Conservation (phyloP, 768 basidiomycete species). For the Amanita thiersii region DNA sequence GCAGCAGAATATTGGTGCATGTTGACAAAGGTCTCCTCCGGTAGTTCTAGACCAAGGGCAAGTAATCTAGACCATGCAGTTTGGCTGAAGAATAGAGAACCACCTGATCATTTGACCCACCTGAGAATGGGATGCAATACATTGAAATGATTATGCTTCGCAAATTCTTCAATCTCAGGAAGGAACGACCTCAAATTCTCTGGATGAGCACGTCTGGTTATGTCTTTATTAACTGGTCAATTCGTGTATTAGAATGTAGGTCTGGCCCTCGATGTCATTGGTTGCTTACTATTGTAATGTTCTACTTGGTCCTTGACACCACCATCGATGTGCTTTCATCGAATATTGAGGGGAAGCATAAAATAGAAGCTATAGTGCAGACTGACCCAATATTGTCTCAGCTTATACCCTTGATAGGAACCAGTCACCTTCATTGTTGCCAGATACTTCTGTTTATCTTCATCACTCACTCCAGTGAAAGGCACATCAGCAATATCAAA, state of each 20-base stretch:
- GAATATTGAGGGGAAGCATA: background rate
- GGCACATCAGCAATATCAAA: conserved; percentile 42
- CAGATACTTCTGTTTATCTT: conserved; percentile 35
- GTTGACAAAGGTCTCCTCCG: conserved; percentile 43
- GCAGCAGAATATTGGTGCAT: conserved; percentile 33
- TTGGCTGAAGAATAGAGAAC: background rate
- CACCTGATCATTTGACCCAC: conserved; percentile 18
- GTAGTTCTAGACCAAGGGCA: conserved; percentile 44
- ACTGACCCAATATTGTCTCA: conserved; percentile 44
- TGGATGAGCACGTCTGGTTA: conserved; percentile 41
- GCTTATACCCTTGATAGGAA: conserved; percentile 50
- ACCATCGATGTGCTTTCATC: conserved; percentile 46
- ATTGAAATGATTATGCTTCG: conserved; percentile 40
- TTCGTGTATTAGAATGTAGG: background rate
- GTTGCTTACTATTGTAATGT: conserved; percentile 47
- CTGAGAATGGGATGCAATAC: conserved; percentile 41
- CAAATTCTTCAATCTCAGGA: conserved; percentile 43
- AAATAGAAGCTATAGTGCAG: background rate
- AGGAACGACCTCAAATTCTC: conserved; percentile 39
- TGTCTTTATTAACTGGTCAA: conserved; percentile 39
- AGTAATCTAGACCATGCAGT: conserved; percentile 27
- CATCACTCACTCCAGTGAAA: conserved; percentile 29
- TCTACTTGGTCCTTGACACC: conserved; percentile 61
- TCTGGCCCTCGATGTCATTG: background rate
- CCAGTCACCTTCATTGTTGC: conserved; percentile 32